Base-by-base conservation (phyloP, 2,329 filamentous ascomycete genomes). In the Nakataea oryzae region DNA sequence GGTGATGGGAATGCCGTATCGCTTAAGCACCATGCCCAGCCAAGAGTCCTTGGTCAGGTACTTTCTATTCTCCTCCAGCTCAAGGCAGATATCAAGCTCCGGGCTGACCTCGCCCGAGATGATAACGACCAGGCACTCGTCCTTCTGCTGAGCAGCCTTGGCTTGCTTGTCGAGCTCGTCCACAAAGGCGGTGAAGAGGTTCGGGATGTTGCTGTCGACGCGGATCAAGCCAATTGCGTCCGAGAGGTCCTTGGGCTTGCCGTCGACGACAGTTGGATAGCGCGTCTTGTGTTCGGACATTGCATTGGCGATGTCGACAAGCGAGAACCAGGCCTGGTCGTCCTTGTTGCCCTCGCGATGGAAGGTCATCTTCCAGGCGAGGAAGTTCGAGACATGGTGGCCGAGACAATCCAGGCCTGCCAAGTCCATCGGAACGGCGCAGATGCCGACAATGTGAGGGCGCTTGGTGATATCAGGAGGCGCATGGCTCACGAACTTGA, bases 401-500 rank as follows among this genome's bases (percentile, higher is more conserved):
- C 54, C 60, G 26, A 61, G 32, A 8, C 11, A 24, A 14, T 17
- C 24, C 3, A n/a, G 54, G 11, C 60, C 54, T 12, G 60, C 60
- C n/a, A n/a, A 28, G 3, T 50, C 17, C 24, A 47, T 34, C 3
- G 60, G 60, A 27, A 41, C 56, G 13, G 60, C 55, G 54, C 24
- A 57, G 27, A 61, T 30, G 27, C 60, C 60, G 14, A 61, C 54
- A 4, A 61, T 34, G 26, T 61, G 60, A 21, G 60, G 60, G 8
- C 24, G 11, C 34, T 47, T 57, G 28, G 3, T n/a, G 21, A 61
- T 41, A 26, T 61, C 60, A 2, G 60, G 60, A 14, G 54, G 54
- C 3, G 60, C 29, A 26, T 61, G 60, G 54, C 9, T 47, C 28
- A 57, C 30, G 60, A 61, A 66, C 29, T 58, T 30, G 11, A 66